These are phyloP conservation scores for Endoconidiophora polonica DNA, from an alignment of 2,329 filamentous ascomycete species.

Conservation along the genomic window DNA sequence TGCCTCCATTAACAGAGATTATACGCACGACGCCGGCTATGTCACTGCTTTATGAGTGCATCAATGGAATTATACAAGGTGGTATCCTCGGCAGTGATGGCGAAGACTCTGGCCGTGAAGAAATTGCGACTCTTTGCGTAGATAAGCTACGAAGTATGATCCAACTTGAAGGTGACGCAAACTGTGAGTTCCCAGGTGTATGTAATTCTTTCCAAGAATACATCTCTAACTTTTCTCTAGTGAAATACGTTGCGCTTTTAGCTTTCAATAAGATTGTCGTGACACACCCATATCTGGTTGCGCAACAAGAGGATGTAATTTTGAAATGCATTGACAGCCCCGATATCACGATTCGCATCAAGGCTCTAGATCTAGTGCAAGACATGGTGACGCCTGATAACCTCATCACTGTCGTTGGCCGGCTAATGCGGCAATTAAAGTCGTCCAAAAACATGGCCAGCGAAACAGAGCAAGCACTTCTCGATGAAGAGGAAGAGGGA, in stretches of 20 bases:
- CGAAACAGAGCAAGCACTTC: neutral
- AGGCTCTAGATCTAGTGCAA: slow-evolving; percentile 78
- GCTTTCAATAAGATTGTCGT: slow-evolving; percentile 89
- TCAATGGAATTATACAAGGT: slow-evolving; percentile 94
- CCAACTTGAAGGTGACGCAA: slow-evolving; percentile 81
- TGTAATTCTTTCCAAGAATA: neutral
- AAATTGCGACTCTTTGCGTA: slow-evolving; percentile 83
- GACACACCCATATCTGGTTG: slow-evolving; percentile 76
- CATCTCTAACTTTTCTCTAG: slow-evolving; percentile 26
- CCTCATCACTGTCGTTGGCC: slow-evolving; percentile 65
- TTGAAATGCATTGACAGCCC: slow-evolving; percentile 89
- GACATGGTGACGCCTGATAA: slow-evolving; percentile 89
- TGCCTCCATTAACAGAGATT: slow-evolving; percentile 79
- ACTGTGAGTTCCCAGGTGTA: slow-evolving; percentile 42
- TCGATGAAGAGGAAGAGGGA: slow-evolving; percentile 10
- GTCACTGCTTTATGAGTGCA: slow-evolving; percentile 97
- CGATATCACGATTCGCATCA: slow-evolving; percentile 88
- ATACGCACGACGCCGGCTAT: slow-evolving; percentile 92
- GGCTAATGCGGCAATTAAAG: slow-evolving; percentile 74
- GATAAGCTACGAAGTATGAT: slow-evolving; percentile 89
- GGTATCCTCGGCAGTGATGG: slow-evolving; percentile 77
- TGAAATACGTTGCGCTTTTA: slow-evolving; percentile 92
- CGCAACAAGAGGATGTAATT: slow-evolving; percentile 89
- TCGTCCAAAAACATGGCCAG: slow-evolving; percentile 25
- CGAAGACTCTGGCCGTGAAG: slow-evolving; percentile 66